Percentiles rank a stretch among this genome's conserved stretches.
Evolutionary conservation across 306 rosid species (phyloP).

Genomic region (Vigna radiata): DNA sequence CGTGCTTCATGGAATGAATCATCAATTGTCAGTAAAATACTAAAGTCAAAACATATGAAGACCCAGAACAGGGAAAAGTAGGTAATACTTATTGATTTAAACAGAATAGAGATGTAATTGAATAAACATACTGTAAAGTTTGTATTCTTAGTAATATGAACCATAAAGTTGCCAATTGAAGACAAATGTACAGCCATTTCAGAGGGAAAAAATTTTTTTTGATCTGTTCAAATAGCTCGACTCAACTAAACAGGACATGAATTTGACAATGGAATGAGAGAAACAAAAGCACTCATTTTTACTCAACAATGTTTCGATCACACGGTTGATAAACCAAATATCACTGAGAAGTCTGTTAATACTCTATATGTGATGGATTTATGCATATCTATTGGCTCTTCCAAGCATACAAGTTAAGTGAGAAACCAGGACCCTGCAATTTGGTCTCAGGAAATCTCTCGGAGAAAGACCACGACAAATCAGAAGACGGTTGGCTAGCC

Average conservation of each 20-base stretch:
- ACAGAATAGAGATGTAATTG: slow-evolving; percentile 10
- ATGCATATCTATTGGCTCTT: slow-evolving; percentile 70
- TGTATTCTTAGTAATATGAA: slow-evolving; percentile 38
- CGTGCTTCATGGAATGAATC: slow-evolving; percentile 29
- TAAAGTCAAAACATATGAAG: slow-evolving; percentile 19
- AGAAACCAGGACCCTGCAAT: slow-evolving; percentile 71
- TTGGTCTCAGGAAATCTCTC: slow-evolving; percentile 84
- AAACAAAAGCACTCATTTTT: slow-evolving; percentile 52
- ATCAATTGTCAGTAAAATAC: slow-evolving; percentile 6
- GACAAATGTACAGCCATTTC: slow-evolving; percentile 66
- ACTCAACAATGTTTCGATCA: slow-evolving; percentile 57
- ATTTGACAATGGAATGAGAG: slow-evolving; percentile 39
- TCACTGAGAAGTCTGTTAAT: slow-evolving; percentile 67
- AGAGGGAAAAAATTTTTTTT: slow-evolving; percentile 38
- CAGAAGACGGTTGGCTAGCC: slow-evolving; percentile 63
- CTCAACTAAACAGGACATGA: slow-evolving; percentile 51
- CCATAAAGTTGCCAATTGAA: slow-evolving; percentile 52
- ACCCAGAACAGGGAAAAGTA: slow-evolving; percentile 4
- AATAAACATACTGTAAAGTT: slow-evolving; percentile 31
- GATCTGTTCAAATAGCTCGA: slow-evolving; percentile 61
- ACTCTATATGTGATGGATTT: slow-evolving; percentile 50
- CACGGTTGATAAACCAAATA: slow-evolving; percentile 59
- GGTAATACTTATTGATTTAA: not conserved
- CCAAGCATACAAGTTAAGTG: slow-evolving; percentile 88
- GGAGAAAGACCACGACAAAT: slow-evolving; percentile 85